Evolutionary conservation across 345 rosid genomes (phyloP).

Genomic region (Euphorbia pulcherrima): DNA sequence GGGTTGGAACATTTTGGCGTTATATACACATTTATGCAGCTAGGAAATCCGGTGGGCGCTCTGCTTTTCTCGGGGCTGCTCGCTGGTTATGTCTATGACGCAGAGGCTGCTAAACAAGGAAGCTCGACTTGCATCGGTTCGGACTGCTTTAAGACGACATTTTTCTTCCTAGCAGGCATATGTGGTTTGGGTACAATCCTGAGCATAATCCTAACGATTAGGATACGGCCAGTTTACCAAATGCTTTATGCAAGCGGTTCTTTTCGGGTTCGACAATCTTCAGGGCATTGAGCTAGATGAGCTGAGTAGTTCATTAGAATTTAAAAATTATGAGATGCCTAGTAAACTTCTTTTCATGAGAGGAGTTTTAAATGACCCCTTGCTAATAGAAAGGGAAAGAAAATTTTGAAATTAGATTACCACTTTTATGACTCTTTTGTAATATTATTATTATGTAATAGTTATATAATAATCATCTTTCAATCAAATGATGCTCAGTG

Average conservation of each 20-base stretch:
- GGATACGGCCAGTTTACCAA: conserved; percentile 84
- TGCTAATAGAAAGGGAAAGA: no score
- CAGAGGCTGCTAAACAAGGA: conserved; percentile 81
- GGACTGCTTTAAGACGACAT: conserved; percentile 77
- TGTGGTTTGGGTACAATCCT: conserved; percentile 68
- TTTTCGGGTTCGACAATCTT: conserved; percentile 48
- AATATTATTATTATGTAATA: no score
- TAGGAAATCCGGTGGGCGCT: conserved; percentile 93
- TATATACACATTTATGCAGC: conserved; percentile 65
- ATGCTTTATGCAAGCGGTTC: conserved; percentile 85
- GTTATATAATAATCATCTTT: no score
- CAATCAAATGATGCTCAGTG: no score
- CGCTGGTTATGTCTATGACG: conserved; percentile 76
- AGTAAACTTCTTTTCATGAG: no score
- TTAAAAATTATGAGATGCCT: neutral
- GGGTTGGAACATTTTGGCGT: conserved; percentile 84
- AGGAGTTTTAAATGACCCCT: no score
- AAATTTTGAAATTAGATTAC: no score
- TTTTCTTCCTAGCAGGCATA: conserved; percentile 64
- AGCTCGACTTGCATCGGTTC: conserved; percentile 69
- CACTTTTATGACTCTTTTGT: no score
- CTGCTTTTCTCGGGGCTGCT: conserved; percentile 76
- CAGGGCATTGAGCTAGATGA: conserved; percentile 30
- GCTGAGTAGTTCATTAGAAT: neutral
- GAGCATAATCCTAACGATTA: conserved; percentile 55